A percentile compares a stretch with the other conserved stretches of the same genome.
Evolutionary conservation across 768 basidiomycete species (phyloP).

Genomic region (Serendipita sp.): DNA sequence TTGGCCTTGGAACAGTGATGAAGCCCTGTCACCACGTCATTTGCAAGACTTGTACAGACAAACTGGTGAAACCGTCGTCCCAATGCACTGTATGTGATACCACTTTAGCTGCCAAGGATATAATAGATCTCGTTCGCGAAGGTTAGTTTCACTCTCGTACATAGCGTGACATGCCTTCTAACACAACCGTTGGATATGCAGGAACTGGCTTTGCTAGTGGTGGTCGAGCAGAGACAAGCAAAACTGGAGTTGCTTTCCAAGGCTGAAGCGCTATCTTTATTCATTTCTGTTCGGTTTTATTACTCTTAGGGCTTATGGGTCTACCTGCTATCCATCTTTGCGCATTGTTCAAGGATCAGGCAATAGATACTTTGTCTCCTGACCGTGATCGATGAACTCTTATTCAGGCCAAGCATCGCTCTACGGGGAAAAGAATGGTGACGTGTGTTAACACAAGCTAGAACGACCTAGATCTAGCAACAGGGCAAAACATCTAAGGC

Average conservation of each 20-base stretch:
- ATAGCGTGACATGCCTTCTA: too few relatives aligned
- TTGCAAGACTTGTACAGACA: conserved; percentile 82
- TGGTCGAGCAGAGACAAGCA: conserved; percentile 80
- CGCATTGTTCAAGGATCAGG: too few relatives aligned
- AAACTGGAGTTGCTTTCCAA: conserved; percentile 70
- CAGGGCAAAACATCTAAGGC: too few relatives aligned
- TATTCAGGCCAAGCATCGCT: too few relatives aligned
- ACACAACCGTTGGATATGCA: conserved; percentile 16
- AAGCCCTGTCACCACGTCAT: conserved; percentile 82
- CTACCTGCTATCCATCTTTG: too few relatives aligned
- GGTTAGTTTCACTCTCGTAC: conserved; percentile 29
- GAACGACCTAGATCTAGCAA: too few relatives aligned
- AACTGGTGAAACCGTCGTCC: conserved; percentile 57
- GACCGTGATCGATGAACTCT: too few relatives aligned
- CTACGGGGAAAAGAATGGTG: too few relatives aligned
- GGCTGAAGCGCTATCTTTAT: conserved; percentile 26
- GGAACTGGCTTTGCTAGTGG: conserved; percentile 91
- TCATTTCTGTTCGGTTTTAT: too few relatives aligned
- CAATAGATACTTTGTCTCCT: too few relatives aligned
- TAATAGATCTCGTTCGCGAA: conserved; percentile 77
- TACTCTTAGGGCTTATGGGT: too few relatives aligned
- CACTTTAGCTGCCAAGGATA: conserved; percentile 44
- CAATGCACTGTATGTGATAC: conserved; percentile 83
- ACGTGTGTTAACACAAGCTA: too few relatives aligned
- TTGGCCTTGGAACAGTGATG: conserved; percentile 33